These are phyloP conservation scores for Fonsecaea erecta DNA, from an alignment of 2,329 filamentous ascomycete genomes.

Conservation along the genomic window DNA sequence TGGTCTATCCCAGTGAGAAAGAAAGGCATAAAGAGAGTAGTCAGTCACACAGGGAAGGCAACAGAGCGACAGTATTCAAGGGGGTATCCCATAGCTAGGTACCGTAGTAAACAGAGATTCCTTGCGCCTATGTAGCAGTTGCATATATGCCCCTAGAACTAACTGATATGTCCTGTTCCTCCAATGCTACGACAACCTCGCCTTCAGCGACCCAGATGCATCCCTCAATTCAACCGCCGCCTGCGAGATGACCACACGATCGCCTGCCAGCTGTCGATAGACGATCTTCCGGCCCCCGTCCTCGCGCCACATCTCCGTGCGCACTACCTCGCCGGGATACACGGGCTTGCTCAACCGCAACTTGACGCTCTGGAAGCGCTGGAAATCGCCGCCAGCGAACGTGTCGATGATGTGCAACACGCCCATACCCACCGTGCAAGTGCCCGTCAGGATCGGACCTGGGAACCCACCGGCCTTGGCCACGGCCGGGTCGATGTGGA, in stretches of 20 bases:
- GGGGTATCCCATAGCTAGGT: too few relatives aligned
- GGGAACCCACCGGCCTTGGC: constrained; percentile 25
- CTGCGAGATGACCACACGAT: constrained; percentile 16
- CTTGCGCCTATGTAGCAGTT: too few relatives aligned
- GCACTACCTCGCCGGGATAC: constrained; percentile 25
- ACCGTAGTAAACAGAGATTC: too few relatives aligned
- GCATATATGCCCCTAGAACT: too few relatives aligned
- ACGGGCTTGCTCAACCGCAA: constrained; percentile 28
- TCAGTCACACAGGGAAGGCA: too few relatives aligned
- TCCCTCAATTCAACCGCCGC: constrained; percentile 7
- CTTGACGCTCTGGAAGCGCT: constrained; percentile 22
- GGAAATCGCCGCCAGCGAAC: constrained; percentile 20
- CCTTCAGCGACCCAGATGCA: background rate
- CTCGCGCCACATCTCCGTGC: constrained; percentile 28
- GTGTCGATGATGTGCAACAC: constrained; percentile 26
- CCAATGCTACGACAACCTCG: constrained; percentile 11
- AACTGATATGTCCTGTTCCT: too few relatives aligned
- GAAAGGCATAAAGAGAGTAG: too few relatives aligned
- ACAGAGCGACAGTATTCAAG: too few relatives aligned
- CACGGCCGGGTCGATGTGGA: constrained; percentile 26
- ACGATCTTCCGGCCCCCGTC: background rate
- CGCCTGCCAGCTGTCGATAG: constrained; percentile 9
- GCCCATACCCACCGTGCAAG: constrained; percentile 29
- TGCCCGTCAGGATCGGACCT: constrained; percentile 25
- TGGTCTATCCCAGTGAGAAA: too few relatives aligned